Evolutionary conservation across 345 rosid genomes (phyloP), one percentile per base, ranked within the genome.

Genomic region (Cardamine resedifolia): DNA sequence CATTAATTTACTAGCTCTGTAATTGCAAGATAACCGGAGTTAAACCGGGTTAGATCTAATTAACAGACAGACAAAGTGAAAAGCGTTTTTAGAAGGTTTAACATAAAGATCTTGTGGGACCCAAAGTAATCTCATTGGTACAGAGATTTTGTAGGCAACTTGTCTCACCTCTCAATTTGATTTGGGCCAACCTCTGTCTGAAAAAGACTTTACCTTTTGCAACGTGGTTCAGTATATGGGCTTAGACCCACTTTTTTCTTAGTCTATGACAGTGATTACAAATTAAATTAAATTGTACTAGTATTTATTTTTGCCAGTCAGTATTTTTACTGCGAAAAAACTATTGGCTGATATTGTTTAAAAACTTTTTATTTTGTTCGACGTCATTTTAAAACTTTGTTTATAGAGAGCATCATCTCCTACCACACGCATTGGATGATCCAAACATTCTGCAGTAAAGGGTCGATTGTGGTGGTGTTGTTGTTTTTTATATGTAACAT

Each of bases 121-220:
- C 76, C 72, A 71, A 5, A 21, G 34, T 6, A 77, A 65, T 77
- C 66, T 66, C 47, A 77, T 77, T 70, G 76, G 80, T 51, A 50
- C 68, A 77, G 72, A 71, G 80, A 64, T 64, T 41, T 64, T 77
- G 67, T 64, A 41, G 23, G 76, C 72, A 58, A 77, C 61, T 70
- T 76, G 80, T 49, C 51, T 70, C 67, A 71, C 57, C 76, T 71
- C 76, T 77, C 64, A 43, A 71, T 71, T 59, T 65, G 68, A 33
- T 71, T 77, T 77, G 80, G 77, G 80, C 80, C 73, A 71, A 71
- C 76, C 72, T 77, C 73, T 71, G 68, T 77, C 80, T 77, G 76
- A 71, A 5, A 71, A 77, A 71, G 73, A 77, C 80, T 14, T 60
- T 71, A 58, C 72, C 72, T 71, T 75, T 77, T 65, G 50, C 63